Base-by-base conservation (phyloP, 202 grass and related monocot genomes). In the Setaria italica region DNA sequence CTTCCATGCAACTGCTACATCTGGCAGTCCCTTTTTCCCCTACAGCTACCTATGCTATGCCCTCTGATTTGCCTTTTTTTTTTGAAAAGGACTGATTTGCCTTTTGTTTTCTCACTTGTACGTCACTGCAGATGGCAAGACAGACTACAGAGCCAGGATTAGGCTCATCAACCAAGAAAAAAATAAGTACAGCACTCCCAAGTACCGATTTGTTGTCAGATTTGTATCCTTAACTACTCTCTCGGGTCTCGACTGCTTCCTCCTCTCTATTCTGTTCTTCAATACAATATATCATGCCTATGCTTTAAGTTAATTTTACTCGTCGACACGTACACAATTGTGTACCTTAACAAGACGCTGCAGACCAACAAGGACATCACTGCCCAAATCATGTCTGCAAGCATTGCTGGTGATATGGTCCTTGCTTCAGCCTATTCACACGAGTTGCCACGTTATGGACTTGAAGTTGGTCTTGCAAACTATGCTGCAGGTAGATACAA, bases 81-180 rank as follows among this genome's bases (percentile, higher is more conserved):
- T 25, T 25, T n/a, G n/a, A 25, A 25, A 25, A 25, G 25, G 25
- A 25, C 25, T 25, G 25, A 25, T 25, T 63, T 47, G 1, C 11
- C 73, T 21, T 17, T 60, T 43, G 30, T 19, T 42, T 20, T 73
- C 21, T 54, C 21, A 21, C 80, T 11, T 80, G 50, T 64, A 64
- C 2, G 29, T 58, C 5, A 12, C 10, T 42, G 51, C 72, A 90
- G 90, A 83, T 80, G 90, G 92, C 9, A 95, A 95, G 85, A 95
- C 92, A 1, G 92, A 95, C 17, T 95, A 95, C 35, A 81, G 90
- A 45, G 92, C 92, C 34, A 89, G 90, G 84, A 88, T 90, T 70
- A 83, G 92, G 34, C 81, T 95, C 32, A 95, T 91, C 1, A 95
- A 88, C 62, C 92, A 95, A 25, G 92, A 95, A 79, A 95, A 95